Evolutionary conservation across 805 yeast species (phyloP), one percentile per base, ranked within the genome.

Genomic region (Myxozyma geophila): DNA sequence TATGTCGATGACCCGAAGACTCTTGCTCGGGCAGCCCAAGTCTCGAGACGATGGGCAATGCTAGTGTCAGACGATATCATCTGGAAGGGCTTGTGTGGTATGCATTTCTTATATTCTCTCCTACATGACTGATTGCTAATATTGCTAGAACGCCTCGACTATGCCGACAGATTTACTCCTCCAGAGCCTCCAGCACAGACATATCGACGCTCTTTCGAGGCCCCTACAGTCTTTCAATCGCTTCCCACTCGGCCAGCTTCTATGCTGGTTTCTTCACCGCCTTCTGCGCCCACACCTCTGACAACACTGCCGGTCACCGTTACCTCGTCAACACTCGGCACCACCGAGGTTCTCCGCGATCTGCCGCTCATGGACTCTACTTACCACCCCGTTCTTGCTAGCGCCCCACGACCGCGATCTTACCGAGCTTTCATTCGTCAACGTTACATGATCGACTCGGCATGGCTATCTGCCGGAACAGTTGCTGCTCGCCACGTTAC

Each of bases 11-110:
- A 97, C 63, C 80, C 81, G 76, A 85, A 85, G 63, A 88, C 97
- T 10, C 81, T 93, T 49, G 93, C 98, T 71, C 88, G 88, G 66
- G 97, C 98, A 0, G 93, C 97, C 0, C 96, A 89, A 73, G 98
- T 93, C 1, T 89, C 93, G 36, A 83, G 86, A 60, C 86, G 85
- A 58, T 93, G 99, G 99, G 75, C 77, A 57, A 65, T 73, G 39
- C 67, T 79, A 21, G 73, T 79, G 35, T 67, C 75, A 55, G 82
- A 79, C 69, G 82, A 79, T 70, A 70, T 70, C 39, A 77, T 77
- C n/a, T 79, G 82, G 82, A 77, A 76, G 58, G 74, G 67, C 44
- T 71, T 79, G 54, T 78, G 80, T 67, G 70, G 72, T 43, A 72
- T 69, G 54, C 77, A 12, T 33, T 43, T 44, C 28, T 41, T 40